Percentiles rank a stretch among this genome's conserved stretches.
phyloP scores from a whole-genome alignment of 2,329 filamentous ascomycete species.

The Beauveria brongniartii region DNA sequence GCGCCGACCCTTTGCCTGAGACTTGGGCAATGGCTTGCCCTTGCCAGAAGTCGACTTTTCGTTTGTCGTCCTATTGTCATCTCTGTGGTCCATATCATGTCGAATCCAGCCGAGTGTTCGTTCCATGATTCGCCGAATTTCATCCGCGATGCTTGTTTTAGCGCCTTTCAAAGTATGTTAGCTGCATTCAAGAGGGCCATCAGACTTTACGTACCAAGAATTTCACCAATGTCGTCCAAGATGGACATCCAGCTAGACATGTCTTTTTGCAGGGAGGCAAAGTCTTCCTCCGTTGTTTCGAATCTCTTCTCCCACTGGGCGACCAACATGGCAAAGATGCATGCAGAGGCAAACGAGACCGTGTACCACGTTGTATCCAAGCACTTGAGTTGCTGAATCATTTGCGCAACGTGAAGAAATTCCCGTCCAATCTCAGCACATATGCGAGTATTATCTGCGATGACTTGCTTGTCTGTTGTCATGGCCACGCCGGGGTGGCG shows the following conservation, averaged over 20 bases:
- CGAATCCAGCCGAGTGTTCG: conserved; percentile 46
- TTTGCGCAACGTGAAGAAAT: conserved; percentile 51
- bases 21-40: conserved; percentile 1
- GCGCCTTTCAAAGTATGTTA: conserved; percentile 30
- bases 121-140: conserved; percentile 41
- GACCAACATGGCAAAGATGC: conserved; percentile 65
- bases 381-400: conserved; percentile 55
- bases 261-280: conserved; percentile 53
- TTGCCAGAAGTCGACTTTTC: background rate
- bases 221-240: conserved; percentile 54
- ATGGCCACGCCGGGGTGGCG: conserved; percentile 54
- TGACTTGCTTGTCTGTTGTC: conserved; percentile 44
- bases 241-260: conserved; percentile 64
- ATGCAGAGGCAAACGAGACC: conserved; percentile 61
- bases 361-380: conserved; percentile 76
- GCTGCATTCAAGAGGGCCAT: background rate
- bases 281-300: conserved; percentile 47
- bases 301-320: conserved; percentile 60
- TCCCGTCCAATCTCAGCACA: conserved; percentile 59
- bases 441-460: conserved; percentile 54
- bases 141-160: conserved; percentile 33
- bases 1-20: background rate
- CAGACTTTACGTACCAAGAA: conserved; percentile 50
- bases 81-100: conserved; percentile 35
- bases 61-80: conserved; percentile 6